Evolutionary conservation across 495 filamentous ascomycete species (phyloP).

Genomic region (Diplogelasinospora grovesii): DNA sequence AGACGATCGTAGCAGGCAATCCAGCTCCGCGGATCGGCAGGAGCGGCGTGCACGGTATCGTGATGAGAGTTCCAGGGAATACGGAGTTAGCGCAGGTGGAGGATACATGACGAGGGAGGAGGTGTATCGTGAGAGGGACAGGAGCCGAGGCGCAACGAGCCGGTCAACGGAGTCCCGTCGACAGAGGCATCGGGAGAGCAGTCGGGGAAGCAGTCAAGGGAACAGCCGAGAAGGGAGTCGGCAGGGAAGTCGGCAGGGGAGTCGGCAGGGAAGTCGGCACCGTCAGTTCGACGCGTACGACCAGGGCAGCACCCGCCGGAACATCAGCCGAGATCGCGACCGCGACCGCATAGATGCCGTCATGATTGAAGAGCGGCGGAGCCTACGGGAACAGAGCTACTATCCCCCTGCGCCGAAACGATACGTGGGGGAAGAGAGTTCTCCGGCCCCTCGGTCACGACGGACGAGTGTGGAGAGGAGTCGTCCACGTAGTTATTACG

Average conservation of each 20-base stretch:
- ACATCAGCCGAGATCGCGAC: neutral
- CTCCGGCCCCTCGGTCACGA: neutral
- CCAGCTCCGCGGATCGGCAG: conserved; percentile 1
- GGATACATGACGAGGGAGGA: conserved; percentile 2
- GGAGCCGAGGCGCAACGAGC: too few species aligned
- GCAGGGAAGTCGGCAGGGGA: too few species aligned
- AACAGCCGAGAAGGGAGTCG: too few species aligned
- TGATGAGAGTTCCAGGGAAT: too few species aligned
- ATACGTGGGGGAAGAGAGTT: conserved; percentile 1
- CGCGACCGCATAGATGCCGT: neutral
- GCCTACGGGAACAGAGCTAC: conserved; percentile 7
- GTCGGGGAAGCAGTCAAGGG: too few species aligned
- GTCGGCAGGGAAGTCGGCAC: too few species aligned
- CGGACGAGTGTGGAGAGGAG: too few species aligned
- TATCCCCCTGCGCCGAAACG: conserved; percentile 11
- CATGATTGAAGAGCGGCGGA: neutral
- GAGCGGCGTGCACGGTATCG: conserved; percentile 5
- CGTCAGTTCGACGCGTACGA: too few species aligned
- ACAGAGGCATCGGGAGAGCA: too few species aligned
- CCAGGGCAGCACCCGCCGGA: neutral
- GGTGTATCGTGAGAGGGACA: conserved; percentile 1
- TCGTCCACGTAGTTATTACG: too few species aligned
- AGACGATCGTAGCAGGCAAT: neutral
- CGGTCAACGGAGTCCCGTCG: neutral
- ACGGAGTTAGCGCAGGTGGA: too few species aligned